Evolutionary conservation across 2,329 filamentous ascomycete species (phyloP), one percentile per base, ranked within the genome.

Genomic region (Cladosporium sphaerospermum): DNA sequence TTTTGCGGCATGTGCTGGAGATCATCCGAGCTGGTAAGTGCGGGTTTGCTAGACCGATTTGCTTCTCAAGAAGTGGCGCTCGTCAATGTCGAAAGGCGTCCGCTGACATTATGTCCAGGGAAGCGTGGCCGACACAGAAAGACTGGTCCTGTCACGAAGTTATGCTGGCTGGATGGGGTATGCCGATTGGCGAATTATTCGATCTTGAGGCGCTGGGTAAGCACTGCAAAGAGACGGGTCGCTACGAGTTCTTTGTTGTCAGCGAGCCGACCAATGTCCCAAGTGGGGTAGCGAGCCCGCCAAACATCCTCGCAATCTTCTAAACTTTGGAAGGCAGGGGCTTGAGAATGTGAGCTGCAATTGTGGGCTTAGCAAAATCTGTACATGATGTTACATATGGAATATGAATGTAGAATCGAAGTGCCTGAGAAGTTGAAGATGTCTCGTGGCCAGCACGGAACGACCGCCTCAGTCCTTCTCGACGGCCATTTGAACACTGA

Each of bases 401-500:
- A 32, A 14, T 33, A 9, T 34, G 44, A 46, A 46, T 36, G n/a
- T 14, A 39, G 8, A 14, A 39, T 14, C 9, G 16, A 14, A 39
- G n/a, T 39, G 16, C 36, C n/a, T 2, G n/a, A 14, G 36, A 13
- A 39, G 34, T 36, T 6, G 7, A 36, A 16, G 36, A n/a, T 31
- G 28, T 14, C 23, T 13, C 13, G 28, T 10, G n/a, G 32, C 19
- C 16, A 13, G 11, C 8, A 42, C 9, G 9, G 19, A 13, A 9
- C 7, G 8, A 10, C 4, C 16, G 19, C 4, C 4, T 60, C 45
- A 61, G 44, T 73, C 66, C 61, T 70, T 72, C 60, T 82, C 79
- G 53, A 78, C 67, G 43, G 73, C 83, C 66, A 89, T 83, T 73
- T 97, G 89, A 49, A 95, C 78, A 44, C 88, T 95, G 11, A 97